Conservation (phyloP, 1,284 basidiomycete species). For the Apiotrichum porosum region DNA sequence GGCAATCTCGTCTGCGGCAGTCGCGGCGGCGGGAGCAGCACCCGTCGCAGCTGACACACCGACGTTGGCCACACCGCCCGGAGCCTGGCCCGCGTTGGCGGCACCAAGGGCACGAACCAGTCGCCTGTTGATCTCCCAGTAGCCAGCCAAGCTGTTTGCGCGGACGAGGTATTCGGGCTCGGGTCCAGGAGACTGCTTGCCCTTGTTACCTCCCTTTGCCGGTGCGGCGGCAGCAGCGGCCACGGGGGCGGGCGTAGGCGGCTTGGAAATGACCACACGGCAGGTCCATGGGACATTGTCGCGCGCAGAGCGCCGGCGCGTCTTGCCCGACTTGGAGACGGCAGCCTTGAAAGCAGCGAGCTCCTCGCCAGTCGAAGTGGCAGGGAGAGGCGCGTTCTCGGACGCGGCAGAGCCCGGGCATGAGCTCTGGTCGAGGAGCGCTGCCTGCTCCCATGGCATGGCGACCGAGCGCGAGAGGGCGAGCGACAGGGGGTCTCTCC, state of each 20-base stretch:
- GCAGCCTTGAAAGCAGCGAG: conserved; percentile 11
- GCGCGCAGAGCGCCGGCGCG: not conserved
- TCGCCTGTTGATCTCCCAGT: conserved; percentile 72
- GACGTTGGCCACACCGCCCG: conserved; percentile 3
- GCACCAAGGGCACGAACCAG: conserved; percentile 27
- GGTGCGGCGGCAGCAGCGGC: not conserved
- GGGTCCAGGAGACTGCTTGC: conserved; percentile 44
- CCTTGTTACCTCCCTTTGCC: conserved; percentile 16
- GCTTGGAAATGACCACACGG: conserved; percentile 29
- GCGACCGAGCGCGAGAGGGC: conserved; percentile 45
- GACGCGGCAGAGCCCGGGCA: conserved; percentile 17
- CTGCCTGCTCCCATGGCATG: conserved; percentile 23
- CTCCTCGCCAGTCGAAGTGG: conserved; percentile 11
- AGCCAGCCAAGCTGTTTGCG: conserved; percentile 75
- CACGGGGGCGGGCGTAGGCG: conserved; percentile 10
- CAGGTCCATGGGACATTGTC: conserved; percentile 28
- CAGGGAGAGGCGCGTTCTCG: conserved; percentile 19
- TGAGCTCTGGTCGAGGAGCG: conserved; percentile 6
- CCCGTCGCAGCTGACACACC: not conserved
- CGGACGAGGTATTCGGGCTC: conserved; percentile 61
- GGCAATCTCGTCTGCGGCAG: conserved; percentile 19
- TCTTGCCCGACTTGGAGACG: conserved; percentile 2
- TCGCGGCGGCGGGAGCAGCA: not conserved
- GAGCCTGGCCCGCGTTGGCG: conserved; percentile 13
- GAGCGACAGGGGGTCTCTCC: conserved; percentile 41